phyloP scores from a whole-genome alignment of 371 early-diverging fungal species.

The Lichtheimia corymbifera region DNA sequence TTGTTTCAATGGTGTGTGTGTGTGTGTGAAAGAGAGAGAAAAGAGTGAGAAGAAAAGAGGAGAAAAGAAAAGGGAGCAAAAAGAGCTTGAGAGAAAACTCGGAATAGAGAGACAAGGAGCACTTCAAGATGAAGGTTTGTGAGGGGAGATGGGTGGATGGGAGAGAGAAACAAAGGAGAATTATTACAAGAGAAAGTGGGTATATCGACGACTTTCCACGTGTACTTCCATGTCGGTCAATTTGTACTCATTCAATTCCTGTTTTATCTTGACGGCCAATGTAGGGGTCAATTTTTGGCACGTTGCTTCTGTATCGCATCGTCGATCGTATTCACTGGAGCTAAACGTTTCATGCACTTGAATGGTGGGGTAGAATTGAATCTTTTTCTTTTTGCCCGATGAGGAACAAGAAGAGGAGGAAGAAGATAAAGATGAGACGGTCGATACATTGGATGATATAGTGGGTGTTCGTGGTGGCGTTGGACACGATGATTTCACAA shows the following conservation, averaged over 20 bases:
- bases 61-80: no score
- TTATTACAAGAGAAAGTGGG: constrained; percentile 70
- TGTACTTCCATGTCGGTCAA: constrained; percentile 76
- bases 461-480: neutral
- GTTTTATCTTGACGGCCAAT: constrained; percentile 73
- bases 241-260: constrained; percentile 79
- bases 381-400: constrained; percentile 13
- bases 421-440: neutral
- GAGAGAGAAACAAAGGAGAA: neutral
- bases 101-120: neutral
- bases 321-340: constrained; percentile 70
- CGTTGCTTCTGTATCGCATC: constrained; percentile 63
- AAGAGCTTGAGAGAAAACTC: no score
- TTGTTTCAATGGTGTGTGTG: no score
- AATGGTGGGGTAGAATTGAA: constrained; percentile 64
- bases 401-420: neutral
- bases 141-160: neutral
- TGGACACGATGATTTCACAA: neutral
- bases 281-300: constrained; percentile 65
- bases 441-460: neutral
- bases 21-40: no score
- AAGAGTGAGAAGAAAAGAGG: no score
- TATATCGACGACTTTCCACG: constrained; percentile 69
- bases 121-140: neutral
- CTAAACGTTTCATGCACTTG: constrained; percentile 70